Evolutionary conservation across 371 early-diverging fungal species (phyloP).

Genomic region (Haplosporangium sp.): DNA sequence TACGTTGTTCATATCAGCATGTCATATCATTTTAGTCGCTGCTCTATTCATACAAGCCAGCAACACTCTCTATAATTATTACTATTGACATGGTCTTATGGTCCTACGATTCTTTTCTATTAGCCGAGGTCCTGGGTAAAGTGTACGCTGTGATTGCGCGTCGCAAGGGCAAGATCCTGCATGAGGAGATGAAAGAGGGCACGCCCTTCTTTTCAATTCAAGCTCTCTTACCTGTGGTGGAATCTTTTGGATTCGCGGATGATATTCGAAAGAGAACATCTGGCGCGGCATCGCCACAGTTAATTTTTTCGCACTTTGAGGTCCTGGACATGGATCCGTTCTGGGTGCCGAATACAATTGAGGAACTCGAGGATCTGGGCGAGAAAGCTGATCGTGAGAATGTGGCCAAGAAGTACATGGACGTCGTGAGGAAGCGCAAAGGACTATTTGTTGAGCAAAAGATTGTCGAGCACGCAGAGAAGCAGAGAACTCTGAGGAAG

Average conservation of each 20-base stretch:
- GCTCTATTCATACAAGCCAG: background rate
- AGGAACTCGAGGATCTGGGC: conserved; percentile 97
- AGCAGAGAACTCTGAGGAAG: conserved; percentile 89
- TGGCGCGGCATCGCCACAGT: conserved; percentile 94
- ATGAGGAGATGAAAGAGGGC: conserved; percentile 96
- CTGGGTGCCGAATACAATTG: conserved; percentile 97
- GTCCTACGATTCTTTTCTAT: background rate
- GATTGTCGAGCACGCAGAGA: conserved; percentile 93
- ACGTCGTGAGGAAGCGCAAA: conserved; percentile 94
- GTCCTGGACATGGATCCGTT: conserved; percentile 94
- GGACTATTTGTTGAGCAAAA: conserved; percentile 92
- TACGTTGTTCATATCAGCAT: background rate
- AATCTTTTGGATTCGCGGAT: conserved; percentile 99
- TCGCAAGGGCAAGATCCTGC: conserved; percentile 87
- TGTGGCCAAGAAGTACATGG: conserved; percentile 95
- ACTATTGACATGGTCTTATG: background rate
- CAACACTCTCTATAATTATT: conserved; percentile 6
- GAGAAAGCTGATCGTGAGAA: conserved; percentile 97
- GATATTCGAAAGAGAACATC: conserved; percentile 94
- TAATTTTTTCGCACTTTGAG: conserved; percentile 89
- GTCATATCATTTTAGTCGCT: background rate
- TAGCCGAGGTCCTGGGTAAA: conserved; percentile 93
- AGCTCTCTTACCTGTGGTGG: conserved; percentile 95
- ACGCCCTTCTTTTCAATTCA: conserved; percentile 94
- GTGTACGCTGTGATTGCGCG: conserved; percentile 94